phyloP scores from a whole-genome alignment of 305 asterid genomes.

The Solanum chacoense region DNA sequence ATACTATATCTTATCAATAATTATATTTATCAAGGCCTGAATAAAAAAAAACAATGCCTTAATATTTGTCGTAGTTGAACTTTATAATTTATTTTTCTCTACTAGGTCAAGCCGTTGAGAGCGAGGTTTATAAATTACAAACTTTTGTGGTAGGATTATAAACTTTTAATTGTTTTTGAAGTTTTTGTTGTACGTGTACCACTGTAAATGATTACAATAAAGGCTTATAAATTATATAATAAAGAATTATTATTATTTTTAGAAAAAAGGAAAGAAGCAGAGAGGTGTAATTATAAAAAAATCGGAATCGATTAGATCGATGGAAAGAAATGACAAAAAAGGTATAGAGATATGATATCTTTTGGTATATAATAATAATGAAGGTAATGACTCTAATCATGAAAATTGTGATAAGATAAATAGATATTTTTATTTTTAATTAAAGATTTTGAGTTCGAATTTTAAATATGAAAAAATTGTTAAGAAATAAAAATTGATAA shows the following conservation, averaged over 20 bases:
- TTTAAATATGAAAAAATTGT: neutral
- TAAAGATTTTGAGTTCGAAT: neutral
- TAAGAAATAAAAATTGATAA: too few relatives aligned
- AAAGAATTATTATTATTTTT: neutral
- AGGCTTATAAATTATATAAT: neutral
- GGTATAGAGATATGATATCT: neutral
- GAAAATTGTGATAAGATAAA: neutral
- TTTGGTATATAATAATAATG: neutral
- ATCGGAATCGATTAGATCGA: neutral
- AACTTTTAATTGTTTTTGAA: neutral
- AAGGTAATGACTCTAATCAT: neutral
- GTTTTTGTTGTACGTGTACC: neutral
- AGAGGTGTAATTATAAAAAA: neutral
- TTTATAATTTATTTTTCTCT: neutral
- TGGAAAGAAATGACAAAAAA: neutral
- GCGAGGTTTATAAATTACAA: neutral
- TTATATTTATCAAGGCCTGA: neutral
- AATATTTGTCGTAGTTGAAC: neutral
- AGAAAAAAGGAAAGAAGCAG: neutral
- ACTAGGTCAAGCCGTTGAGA: neutral
- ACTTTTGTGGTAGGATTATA: neutral
- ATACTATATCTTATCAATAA: neutral
- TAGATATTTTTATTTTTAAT: neutral
- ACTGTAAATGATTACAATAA: neutral
- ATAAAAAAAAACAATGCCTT: neutral